These are phyloP conservation scores for Eutypella sp. DNA, from an alignment of 2,329 filamentous ascomycete species.

Conservation along the genomic window DNA sequence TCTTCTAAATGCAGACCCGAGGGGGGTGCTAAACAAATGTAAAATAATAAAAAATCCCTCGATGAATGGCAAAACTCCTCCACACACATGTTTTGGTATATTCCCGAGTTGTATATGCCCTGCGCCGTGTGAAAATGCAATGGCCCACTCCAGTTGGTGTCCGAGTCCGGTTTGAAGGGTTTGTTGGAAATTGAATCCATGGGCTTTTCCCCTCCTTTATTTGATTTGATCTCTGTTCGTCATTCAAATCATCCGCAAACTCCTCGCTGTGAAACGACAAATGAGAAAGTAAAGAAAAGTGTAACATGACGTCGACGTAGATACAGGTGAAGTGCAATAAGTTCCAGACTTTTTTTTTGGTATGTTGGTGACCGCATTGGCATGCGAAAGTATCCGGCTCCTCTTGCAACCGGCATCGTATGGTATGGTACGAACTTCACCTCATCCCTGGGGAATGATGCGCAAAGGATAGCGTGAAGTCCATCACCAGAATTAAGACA, in stretches of 20 bases:
- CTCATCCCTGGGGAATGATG: not conserved
- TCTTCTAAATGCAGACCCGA: conserved; percentile 19
- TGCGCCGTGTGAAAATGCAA: conserved; percentile 27
- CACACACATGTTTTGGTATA: conserved; percentile 12
- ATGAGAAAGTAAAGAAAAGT: no score
- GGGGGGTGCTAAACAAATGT: conserved; percentile 18
- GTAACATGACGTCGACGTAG: conserved; percentile 19
- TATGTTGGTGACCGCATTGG: not conserved
- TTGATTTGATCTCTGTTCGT: conserved; percentile 18
- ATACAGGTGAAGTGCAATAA: conserved; percentile 20
- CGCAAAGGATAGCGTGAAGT: not conserved
- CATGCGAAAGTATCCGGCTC: not conserved
- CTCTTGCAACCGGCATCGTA: not conserved
- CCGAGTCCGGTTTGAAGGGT: conserved; percentile 14
- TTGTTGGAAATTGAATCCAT: conserved; percentile 13
- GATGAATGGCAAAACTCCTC: conserved; percentile 1
- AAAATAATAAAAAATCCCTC: conserved; percentile 21
- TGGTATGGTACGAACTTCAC: not conserved
- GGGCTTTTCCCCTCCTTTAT: conserved; percentile 15
- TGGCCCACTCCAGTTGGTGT: conserved; percentile 16
- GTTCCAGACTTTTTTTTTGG: conserved; percentile 16
- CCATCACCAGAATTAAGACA: not conserved
- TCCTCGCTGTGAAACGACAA: conserved; percentile 28
- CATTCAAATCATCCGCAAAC: conserved; percentile 24
- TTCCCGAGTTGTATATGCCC: conserved; percentile 20